Evolutionary conservation across 805 yeast species (phyloP).

Genomic region (Metschnikowia continentalis): DNA sequence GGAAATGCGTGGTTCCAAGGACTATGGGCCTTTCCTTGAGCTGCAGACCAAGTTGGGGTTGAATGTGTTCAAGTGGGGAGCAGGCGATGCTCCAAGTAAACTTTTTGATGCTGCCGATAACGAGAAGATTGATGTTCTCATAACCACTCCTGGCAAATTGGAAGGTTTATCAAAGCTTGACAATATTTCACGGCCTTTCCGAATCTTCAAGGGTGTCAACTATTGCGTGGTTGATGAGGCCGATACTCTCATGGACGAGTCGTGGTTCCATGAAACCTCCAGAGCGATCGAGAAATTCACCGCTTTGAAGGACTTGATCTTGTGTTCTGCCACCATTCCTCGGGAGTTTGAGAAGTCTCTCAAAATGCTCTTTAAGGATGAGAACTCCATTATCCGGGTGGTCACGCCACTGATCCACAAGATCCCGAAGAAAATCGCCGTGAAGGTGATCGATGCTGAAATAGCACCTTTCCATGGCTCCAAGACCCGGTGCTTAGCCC

Average conservation of each 20-base stretch:
- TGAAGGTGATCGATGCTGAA: constrained; percentile 72
- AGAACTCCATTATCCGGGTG: constrained; percentile 49
- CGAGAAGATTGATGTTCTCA: constrained; percentile 66
- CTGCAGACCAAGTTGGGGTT: constrained; percentile 33
- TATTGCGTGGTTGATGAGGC: constrained; percentile 88
- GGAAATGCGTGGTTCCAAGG: constrained; percentile 17
- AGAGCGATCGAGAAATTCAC: constrained; percentile 48
- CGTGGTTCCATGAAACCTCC: constrained; percentile 67
- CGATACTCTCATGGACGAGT: constrained; percentile 81
- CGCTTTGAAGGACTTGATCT: constrained; percentile 57
- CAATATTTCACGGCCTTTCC: constrained; percentile 29
- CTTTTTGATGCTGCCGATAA: constrained; percentile 41
- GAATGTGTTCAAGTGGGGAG: constrained; percentile 56
- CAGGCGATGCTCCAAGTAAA: constrained; percentile 51
- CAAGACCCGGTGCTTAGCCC: constrained; percentile 79
- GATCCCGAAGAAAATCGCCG: constrained; percentile 71
- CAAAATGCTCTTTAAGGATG: constrained; percentile 54
- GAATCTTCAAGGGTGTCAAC: constrained; percentile 42
- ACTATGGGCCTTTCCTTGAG: constrained; percentile 24
- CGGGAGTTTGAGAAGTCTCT: constrained; percentile 64
- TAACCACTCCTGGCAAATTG: constrained; percentile 83
- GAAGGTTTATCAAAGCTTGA: constrained; percentile 34
- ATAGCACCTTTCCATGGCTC: constrained; percentile 80
- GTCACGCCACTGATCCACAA: constrained; percentile 81
- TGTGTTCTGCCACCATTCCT: constrained; percentile 91